Conservation (phyloP, 148 eudicot genomes). For the Chenopodium formosanum region DNA sequence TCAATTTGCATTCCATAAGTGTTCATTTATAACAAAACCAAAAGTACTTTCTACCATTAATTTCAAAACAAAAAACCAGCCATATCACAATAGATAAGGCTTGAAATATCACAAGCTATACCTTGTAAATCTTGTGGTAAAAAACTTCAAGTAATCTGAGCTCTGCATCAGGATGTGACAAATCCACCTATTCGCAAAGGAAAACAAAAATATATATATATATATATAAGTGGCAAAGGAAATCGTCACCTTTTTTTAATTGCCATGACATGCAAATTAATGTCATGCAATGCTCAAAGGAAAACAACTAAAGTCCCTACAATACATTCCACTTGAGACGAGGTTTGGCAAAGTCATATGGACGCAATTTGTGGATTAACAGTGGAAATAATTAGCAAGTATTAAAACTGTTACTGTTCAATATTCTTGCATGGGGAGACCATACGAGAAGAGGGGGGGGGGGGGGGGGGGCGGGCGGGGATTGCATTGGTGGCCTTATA, state of each 20-base stretch:
- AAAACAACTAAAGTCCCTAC: neutral
- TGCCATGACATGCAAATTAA: neutral
- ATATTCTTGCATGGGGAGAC: neutral
- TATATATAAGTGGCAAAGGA: neutral
- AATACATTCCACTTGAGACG: neutral
- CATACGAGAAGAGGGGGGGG: too few species aligned
- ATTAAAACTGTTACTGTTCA: neutral
- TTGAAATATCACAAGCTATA: constrained; percentile 17
- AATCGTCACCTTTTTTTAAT: neutral
- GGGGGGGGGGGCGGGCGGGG: too few species aligned
- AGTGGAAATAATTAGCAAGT: too few species aligned
- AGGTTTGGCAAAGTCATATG: neutral
- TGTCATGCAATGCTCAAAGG: neutral
- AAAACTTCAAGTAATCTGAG: constrained; percentile 90
- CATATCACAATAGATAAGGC: neutral
- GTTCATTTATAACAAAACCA: neutral
- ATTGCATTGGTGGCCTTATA: too few species aligned
- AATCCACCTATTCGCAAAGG: constrained; percentile 56
- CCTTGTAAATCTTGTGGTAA: constrained; percentile 95
- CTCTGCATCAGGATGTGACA: constrained; percentile 86
- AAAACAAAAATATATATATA: neutral
- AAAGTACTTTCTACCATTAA: neutral
- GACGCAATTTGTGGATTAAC: too few species aligned
- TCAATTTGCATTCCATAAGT: neutral
- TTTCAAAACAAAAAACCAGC: neutral